Evolutionary conservation across 441 rosid genomes (phyloP).

Genomic region (Brassica balearica): DNA sequence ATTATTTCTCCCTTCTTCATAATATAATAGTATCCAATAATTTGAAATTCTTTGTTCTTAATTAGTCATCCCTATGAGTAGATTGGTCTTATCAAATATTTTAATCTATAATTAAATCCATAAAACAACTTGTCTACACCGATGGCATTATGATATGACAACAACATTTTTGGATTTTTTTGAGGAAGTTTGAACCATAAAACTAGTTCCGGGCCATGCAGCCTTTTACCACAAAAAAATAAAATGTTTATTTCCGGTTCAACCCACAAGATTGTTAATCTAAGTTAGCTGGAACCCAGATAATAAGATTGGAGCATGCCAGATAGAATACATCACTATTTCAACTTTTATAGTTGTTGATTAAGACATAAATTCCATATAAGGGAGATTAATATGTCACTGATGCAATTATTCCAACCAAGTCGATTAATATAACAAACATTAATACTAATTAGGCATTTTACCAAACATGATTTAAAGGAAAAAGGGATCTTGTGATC

Average conservation of each 20-base stretch:
- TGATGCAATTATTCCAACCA: slow-evolving; percentile 33
- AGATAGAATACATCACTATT: slow-evolving; percentile 9
- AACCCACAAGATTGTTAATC: slow-evolving; percentile 8
- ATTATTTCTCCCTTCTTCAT: slow-evolving; percentile 9
- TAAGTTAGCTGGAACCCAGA: slow-evolving; percentile 36
- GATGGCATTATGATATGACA: slow-evolving; percentile 32
- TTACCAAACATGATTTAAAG: slow-evolving; percentile 33
- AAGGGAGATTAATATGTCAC: slow-evolving; percentile 21
- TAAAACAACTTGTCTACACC: background rate
- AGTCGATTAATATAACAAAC: background rate
- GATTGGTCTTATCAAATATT: slow-evolving; percentile 27
- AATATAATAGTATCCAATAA: slow-evolving; percentile 25
- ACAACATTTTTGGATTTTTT: slow-evolving; percentile 11
- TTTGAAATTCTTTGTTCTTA: slow-evolving; percentile 27
- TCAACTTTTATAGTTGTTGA: slow-evolving; percentile 5
- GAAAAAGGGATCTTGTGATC: slow-evolving; percentile 39
- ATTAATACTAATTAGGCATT: background rate
- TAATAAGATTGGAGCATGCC: slow-evolving; percentile 16
- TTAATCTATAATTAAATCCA: slow-evolving; percentile 19
- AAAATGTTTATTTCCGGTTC: background rate
- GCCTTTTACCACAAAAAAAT: background rate
- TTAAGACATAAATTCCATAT: slow-evolving; percentile 31
- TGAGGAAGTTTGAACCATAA: slow-evolving; percentile 20
- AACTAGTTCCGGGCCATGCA: slow-evolving; percentile 33
- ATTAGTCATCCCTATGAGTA: slow-evolving; percentile 24